Evolutionary conservation across 805 yeast species (phyloP).

Genomic region (Starmerella vaccinii): DNA sequence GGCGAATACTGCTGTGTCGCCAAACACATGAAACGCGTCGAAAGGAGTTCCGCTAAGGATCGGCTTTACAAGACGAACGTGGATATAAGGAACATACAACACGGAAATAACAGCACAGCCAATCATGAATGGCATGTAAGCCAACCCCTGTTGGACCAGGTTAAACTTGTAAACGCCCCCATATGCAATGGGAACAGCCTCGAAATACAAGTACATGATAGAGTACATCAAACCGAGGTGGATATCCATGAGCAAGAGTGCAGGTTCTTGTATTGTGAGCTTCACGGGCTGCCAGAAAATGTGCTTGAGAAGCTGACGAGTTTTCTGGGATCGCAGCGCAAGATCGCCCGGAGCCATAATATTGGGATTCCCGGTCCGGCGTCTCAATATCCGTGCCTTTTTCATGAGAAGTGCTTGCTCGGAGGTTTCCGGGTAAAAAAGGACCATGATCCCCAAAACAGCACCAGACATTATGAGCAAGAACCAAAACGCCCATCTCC

Average conservation of each 20-base stretch:
- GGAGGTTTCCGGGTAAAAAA: conserved; percentile 44
- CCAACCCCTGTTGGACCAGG: conserved; percentile 38
- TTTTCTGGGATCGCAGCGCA: conserved; percentile 2
- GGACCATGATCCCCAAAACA: conserved; percentile 31
- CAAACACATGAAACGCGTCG: conserved; percentile 15
- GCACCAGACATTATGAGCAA: conserved; percentile 34
- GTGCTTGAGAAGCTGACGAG: conserved; percentile 13
- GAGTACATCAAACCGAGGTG: conserved; percentile 47
- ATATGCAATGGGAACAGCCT: conserved; percentile 51
- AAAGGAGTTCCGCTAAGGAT: neutral
- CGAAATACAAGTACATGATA: conserved; percentile 46
- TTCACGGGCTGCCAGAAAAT: conserved; percentile 35
- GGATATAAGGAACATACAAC: conserved; percentile 12
- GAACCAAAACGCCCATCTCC: conserved; percentile 52
- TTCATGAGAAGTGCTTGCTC: conserved; percentile 37
- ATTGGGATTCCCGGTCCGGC: conserved; percentile 29
- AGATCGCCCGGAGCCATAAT: conserved; percentile 18
- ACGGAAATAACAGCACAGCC: conserved; percentile 38
- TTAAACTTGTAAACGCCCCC: conserved; percentile 38
- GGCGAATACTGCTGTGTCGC: conserved; percentile 34
- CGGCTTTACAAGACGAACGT: neutral
- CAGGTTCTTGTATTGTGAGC: conserved; percentile 44
- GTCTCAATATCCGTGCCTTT: conserved; percentile 41
- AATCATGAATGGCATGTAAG: conserved; percentile 39
- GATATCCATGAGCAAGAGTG: conserved; percentile 41